These are phyloP conservation scores for Melocanna baccifera DNA, from an alignment of 176 grass and related monocot genomes.

Conservation along the genomic window DNA sequence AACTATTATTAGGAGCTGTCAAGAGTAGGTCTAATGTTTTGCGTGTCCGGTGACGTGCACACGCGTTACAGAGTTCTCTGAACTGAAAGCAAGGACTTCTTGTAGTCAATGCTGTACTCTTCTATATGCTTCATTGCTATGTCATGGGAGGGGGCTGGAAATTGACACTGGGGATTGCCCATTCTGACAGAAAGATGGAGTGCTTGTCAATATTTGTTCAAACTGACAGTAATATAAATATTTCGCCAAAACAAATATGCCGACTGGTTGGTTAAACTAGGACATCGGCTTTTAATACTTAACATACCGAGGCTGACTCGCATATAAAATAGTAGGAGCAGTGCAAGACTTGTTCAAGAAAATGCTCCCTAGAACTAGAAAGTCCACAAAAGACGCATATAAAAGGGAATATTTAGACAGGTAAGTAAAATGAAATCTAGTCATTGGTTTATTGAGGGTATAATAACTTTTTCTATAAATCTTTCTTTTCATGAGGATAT, in stretches of 20 bases:
- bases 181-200: neutral
- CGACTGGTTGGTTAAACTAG: conserved; percentile 7
- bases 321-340: neutral
- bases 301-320: neutral
- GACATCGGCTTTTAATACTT: neutral
- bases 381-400: neutral
- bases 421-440: no score
- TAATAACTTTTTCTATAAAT: no score
- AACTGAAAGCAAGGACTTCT: neutral
- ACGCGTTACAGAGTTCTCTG: neutral
- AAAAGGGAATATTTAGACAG: no score
- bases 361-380: neutral
- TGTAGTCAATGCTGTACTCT: neutral
- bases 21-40: neutral
- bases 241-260: neutral
- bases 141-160: neutral
- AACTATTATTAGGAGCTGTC: neutral
- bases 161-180: neutral
- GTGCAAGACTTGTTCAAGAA: neutral
- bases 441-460: no score
- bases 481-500: no score
- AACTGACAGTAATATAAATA: neutral
- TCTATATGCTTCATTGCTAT: neutral
- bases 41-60: neutral
- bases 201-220: neutral